Percentiles rank a stretch among this genome's conserved stretches.
Evolutionary conservation across 345 rosid species (phyloP).

Genomic region (Linum tenue): DNA sequence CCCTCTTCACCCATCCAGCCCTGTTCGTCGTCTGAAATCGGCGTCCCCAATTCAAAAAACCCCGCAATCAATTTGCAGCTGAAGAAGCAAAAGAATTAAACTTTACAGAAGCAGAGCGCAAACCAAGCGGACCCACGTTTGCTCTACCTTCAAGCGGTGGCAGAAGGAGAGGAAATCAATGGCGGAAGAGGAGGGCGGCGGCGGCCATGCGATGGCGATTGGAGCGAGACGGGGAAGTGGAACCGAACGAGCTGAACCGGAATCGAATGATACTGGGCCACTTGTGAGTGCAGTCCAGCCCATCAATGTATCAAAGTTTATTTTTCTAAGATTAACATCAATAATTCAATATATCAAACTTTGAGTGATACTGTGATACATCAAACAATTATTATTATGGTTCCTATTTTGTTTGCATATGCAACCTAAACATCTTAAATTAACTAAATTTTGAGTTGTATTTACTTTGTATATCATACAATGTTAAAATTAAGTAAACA

Average conservation of each 20-base stretch:
- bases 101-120: background rate
- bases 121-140: background rate
- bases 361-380: too few relatives aligned
- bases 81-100: background rate
- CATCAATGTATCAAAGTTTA: too few relatives aligned
- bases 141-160: conserved; percentile 69
- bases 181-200: conserved; percentile 46
- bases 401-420: too few relatives aligned
- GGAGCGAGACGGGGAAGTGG: conserved; percentile 17
- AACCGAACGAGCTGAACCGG: conserved; percentile 26
- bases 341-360: too few relatives aligned
- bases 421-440: too few relatives aligned
- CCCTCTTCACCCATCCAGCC: conserved; percentile 82
- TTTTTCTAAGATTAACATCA: too few relatives aligned
- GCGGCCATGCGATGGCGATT: conserved; percentile 32
- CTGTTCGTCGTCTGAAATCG: conserved; percentile 64
- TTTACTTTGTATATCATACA: too few relatives aligned
- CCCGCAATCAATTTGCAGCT: background rate
- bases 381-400: too few relatives aligned
- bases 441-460: too few relatives aligned
- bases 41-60: conserved; percentile 3
- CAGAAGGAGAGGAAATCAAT: conserved; percentile 89
- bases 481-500: too few relatives aligned
- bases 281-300: background rate
- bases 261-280: conserved; percentile 15